phyloP scores from a whole-genome alignment of 129 eudicot genomes.

The Chrysanthemum seticuspe region DNA sequence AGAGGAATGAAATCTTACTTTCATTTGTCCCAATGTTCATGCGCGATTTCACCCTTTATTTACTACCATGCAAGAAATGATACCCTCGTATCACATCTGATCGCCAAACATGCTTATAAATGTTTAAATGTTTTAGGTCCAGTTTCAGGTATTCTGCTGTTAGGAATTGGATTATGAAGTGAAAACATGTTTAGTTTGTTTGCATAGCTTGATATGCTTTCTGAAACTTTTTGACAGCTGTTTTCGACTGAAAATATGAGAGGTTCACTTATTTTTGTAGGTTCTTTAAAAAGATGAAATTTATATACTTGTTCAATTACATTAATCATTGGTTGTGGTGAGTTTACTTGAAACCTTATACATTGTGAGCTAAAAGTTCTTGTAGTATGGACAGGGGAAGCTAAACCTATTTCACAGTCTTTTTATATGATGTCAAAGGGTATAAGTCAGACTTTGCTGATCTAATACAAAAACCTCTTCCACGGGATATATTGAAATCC shows the following conservation, averaged over 20 bases:
- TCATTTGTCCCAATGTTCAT: neutral
- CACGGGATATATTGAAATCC: no score
- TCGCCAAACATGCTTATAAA: neutral
- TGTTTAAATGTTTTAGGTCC: neutral
- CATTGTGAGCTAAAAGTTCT: neutral
- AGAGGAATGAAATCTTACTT: constrained; percentile 1
- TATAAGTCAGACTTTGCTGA: no score
- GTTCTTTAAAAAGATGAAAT: neutral
- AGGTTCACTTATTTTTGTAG: no score
- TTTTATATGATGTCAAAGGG: no score
- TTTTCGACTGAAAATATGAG: neutral
- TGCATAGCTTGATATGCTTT: neutral
- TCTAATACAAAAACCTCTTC: no score
- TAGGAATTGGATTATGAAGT: neutral
- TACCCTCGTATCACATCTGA: neutral
- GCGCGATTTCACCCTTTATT: neutral
- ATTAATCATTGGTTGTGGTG: no score
- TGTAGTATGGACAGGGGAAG: neutral
- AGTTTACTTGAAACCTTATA: neutral
- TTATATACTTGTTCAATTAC: no score
- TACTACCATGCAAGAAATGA: neutral
- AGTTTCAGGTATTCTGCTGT: neutral
- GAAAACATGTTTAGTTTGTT: neutral
- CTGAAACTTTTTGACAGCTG: constrained; percentile 11
- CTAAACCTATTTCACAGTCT: neutral